Percentiles rank a stretch among this genome's conserved stretches.
These are phyloP conservation scores for Talaromyces sp. DNA, from an alignment of 2,329 filamentous ascomycete genomes.

Conservation along the genomic window DNA sequence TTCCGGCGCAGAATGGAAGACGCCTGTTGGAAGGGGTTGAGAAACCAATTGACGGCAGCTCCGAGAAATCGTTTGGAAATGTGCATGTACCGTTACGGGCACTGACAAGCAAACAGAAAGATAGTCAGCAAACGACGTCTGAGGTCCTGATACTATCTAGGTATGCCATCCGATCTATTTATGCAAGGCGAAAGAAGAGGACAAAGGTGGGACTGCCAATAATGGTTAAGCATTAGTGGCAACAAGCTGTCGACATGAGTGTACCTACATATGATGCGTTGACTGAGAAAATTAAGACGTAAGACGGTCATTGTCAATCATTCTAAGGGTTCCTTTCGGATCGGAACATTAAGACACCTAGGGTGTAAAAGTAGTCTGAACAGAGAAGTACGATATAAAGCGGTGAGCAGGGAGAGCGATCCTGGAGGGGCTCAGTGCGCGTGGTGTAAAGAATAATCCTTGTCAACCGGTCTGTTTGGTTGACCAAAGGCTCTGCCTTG, in stretches of 20 bases:
- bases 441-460: not conserved
- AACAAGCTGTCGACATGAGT: not conserved
- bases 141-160: not conserved
- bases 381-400: not conserved
- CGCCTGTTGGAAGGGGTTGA: not conserved
- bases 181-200: not conserved
- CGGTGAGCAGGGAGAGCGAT: not conserved
- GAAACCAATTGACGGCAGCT: not conserved
- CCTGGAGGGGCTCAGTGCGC: not conserved
- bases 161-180: conserved; percentile 1
- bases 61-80: not conserved
- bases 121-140: not conserved
- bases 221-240: not conserved
- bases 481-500: not conserved
- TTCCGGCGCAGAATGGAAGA: not conserved
- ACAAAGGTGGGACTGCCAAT: not conserved
- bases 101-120: not conserved
- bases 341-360: not conserved
- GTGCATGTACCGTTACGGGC: not conserved
- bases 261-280: not conserved
- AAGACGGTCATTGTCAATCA: not conserved
- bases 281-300: not conserved
- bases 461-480: not conserved
- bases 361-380: not conserved
- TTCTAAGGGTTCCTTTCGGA: not conserved